These are phyloP conservation scores for Suhomyces canberraensis DNA, from an alignment of 805 yeast species.

Conservation along the genomic window DNA sequence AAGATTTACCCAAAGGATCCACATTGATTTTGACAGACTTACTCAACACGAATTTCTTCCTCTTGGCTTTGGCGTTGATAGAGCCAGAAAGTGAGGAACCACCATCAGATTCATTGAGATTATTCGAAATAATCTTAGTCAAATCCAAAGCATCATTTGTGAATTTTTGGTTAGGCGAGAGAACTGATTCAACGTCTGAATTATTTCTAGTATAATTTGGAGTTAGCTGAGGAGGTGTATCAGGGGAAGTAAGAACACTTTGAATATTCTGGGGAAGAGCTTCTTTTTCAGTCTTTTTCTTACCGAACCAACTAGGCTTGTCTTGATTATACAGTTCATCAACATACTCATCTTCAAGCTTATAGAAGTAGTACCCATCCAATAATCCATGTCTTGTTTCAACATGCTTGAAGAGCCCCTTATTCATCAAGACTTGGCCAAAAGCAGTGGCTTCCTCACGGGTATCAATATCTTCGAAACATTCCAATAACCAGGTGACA, in stretches of 20 bases:
- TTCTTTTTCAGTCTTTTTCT: conserved; percentile 14
- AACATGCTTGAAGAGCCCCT: conserved; percentile 75
- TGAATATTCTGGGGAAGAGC: background rate
- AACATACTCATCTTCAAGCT: conserved; percentile 55
- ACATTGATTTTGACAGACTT: conserved; percentile 65
- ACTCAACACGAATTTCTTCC: conserved; percentile 56
- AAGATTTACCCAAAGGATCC: conserved; percentile 70
- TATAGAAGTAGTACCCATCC: conserved; percentile 92
- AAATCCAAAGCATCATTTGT: conserved; percentile 19
- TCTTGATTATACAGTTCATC: conserved; percentile 25
- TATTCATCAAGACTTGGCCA: conserved; percentile 75
- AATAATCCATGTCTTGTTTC: conserved; percentile 77
- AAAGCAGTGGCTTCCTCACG: conserved; percentile 79
- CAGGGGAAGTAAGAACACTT: background rate
- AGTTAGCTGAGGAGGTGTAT: background rate
- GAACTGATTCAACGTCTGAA: conserved; percentile 27
- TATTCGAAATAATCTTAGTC: conserved; percentile 16
- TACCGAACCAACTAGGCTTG: conserved; percentile 32
- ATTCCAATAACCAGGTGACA: conserved; percentile 80
- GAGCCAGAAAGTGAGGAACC: conserved; percentile 26
- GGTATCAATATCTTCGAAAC: conserved; percentile 73
- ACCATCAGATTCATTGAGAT: conserved; percentile 11
- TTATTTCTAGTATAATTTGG: conserved; percentile 18
- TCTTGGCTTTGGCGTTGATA: conserved; percentile 17
- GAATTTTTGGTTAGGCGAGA: conserved; percentile 21